A percentile compares a stretch with the other conserved stretches of the same genome.
Evolutionary conservation across 148 eudicot genomes (phyloP).

Genomic region (Agrostemma githago): DNA sequence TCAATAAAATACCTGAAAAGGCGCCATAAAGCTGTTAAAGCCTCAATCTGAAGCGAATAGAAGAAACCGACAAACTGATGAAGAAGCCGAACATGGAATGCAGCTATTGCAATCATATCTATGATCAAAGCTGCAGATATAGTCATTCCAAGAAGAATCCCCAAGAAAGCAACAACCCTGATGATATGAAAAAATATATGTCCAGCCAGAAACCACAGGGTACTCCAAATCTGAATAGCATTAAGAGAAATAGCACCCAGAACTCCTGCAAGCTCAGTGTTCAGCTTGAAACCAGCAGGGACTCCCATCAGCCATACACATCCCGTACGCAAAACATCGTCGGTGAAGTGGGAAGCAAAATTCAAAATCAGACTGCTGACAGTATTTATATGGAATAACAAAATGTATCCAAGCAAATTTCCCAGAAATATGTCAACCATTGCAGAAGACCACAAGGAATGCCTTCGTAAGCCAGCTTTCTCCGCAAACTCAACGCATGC

Average conservation of each 20-base stretch:
- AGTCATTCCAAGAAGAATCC: conserved; percentile 66
- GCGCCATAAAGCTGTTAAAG: conserved; percentile 85
- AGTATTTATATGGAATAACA: conserved; percentile 47
- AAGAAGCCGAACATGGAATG: conserved; percentile 60
- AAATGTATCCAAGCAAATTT: conserved; percentile 51
- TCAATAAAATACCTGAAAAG: conserved; percentile 67
- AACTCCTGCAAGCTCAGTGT: conserved; percentile 87
- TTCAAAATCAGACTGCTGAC: conserved; percentile 43
- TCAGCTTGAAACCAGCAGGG: conserved; percentile 97
- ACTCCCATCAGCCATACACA: conserved; percentile 97
- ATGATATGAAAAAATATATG: conserved; percentile 43
- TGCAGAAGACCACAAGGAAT: conserved; percentile 80
- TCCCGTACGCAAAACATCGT: conserved; percentile 68
- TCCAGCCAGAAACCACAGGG: conserved; percentile 59
- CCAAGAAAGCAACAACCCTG: conserved; percentile 58
- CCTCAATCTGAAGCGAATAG: conserved; percentile 81
- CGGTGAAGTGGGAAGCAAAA: conserved; percentile 46
- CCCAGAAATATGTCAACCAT: conserved; percentile 70
- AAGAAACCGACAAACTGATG: conserved; percentile 59
- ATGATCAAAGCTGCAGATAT: conserved; percentile 63
- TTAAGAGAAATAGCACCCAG: conserved; percentile 77
- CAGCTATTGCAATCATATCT: conserved; percentile 55
- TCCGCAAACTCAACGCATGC: conserved; percentile 85
- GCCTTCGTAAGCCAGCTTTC: conserved; percentile 65
- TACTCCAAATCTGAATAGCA: conserved; percentile 92